A percentile compares a stretch with the other conserved stretches of the same genome.
phyloP scores from a whole-genome alignment of 2,329 filamentous ascomycete genomes.

The Phaeosphaeriaceae sp. region DNA sequence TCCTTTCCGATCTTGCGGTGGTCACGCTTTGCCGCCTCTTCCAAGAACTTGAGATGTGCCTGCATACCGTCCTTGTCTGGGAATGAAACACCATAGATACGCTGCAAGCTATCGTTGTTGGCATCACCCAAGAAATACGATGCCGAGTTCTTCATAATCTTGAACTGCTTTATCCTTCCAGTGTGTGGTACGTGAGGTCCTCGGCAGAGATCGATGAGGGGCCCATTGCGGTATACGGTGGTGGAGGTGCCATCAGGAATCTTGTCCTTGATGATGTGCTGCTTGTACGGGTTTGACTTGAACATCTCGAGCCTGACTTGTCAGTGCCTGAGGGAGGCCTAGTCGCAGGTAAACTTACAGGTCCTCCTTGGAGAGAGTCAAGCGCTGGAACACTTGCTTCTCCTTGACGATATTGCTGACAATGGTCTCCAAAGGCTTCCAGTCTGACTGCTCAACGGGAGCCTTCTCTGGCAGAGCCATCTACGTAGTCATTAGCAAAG shows the following conservation, averaged over 20 bases:
- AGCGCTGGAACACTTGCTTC: constrained; percentile 91
- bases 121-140: constrained; percentile 96
- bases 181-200: constrained; percentile 95
- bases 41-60: constrained; percentile 92
- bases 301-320: constrained; percentile 79
- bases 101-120: constrained; percentile 92
- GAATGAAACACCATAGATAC: constrained; percentile 96
- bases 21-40: constrained; percentile 97
- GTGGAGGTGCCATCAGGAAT: constrained; percentile 87
- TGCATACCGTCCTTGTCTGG: constrained; percentile 95
- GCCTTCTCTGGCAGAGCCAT: constrained; percentile 82
- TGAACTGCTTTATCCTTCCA: constrained; percentile 91
- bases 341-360: constrained; percentile 54
- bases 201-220: constrained; percentile 92
- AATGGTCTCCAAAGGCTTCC: constrained; percentile 82
- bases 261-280: constrained; percentile 95
- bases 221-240: constrained; percentile 93
- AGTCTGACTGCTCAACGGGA: constrained; percentile 77
- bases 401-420: constrained; percentile 90
- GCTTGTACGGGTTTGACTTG: constrained; percentile 97
- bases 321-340: background rate
- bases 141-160: constrained; percentile 85
- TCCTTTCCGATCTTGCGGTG: constrained; percentile 93
- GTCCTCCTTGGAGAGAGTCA: constrained; percentile 88
- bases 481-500: constrained; percentile 26